Percentiles rank a stretch among this genome's conserved stretches.
These are phyloP conservation scores for Hanseniaspora uvarum DNA, from an alignment of 1,139 yeast genomes.

Conservation along the genomic window DNA sequence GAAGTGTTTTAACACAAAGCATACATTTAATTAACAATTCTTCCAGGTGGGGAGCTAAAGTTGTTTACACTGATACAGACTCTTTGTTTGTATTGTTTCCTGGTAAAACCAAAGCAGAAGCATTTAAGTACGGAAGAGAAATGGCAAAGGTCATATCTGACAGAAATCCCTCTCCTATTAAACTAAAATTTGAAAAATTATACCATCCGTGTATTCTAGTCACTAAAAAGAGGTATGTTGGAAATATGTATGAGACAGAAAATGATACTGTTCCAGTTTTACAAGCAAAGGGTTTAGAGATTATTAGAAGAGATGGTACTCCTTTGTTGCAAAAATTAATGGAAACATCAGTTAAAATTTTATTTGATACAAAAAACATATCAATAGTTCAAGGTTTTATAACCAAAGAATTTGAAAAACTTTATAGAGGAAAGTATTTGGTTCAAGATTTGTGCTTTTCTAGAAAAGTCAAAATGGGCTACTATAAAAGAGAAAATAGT, in stretches of 20 bases:
- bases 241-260: slow-evolving; percentile 58
- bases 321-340: slow-evolving; percentile 83
- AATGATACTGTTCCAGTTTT: slow-evolving; percentile 52
- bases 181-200: slow-evolving; percentile 81
- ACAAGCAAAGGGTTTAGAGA: slow-evolving; percentile 95
- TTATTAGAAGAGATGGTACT: slow-evolving; percentile 85
- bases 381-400: slow-evolving; percentile 60
- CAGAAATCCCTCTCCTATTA: slow-evolving; percentile 71
- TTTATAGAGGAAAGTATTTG: slow-evolving; percentile 50
- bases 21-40: slow-evolving; percentile 56
- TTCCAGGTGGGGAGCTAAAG: slow-evolving; percentile 69
- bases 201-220: slow-evolving; percentile 75
- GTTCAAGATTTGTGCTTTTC: slow-evolving; percentile 85
- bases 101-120: slow-evolving; percentile 65
- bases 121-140: slow-evolving; percentile 61
- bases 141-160: slow-evolving; percentile 56
- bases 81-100: slow-evolving; percentile 84
- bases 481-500: slow-evolving; percentile 58
- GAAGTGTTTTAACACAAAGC: slow-evolving; percentile 70
- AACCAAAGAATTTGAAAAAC: slow-evolving; percentile 53
- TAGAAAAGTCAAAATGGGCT: slow-evolving; percentile 76
- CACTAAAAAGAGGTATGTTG: slow-evolving; percentile 86
- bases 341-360: slow-evolving; percentile 52
- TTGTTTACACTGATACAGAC: slow-evolving; percentile 95
- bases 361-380: slow-evolving; percentile 65